Evolutionary conservation across 1,284 basidiomycete species (phyloP).

Genomic region (Malassezia obtusa): DNA sequence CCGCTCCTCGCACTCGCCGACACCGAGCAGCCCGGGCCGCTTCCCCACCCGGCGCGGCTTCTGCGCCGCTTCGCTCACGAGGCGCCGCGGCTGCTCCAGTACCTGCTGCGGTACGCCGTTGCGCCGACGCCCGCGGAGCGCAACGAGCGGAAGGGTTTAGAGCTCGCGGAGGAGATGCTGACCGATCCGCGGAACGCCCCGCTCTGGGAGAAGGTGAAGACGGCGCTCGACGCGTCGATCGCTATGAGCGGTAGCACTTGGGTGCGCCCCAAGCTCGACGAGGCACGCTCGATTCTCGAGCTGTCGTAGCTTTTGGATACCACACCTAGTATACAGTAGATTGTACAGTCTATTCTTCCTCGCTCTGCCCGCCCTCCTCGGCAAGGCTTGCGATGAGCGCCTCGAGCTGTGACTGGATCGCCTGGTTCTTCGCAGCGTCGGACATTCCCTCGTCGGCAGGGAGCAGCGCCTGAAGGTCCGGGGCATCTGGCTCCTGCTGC

Average conservation of each 20-base stretch:
- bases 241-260: slow-evolving; percentile 35
- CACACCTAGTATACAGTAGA: neutral
- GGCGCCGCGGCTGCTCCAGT: slow-evolving; percentile 29
- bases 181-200: slow-evolving; percentile 3
- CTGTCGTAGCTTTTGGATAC: slow-evolving; percentile 2
- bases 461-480: neutral
- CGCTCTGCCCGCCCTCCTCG: neutral
- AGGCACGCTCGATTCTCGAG: slow-evolving; percentile 25
- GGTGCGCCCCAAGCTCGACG: slow-evolving; percentile 40
- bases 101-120: slow-evolving; percentile 30
- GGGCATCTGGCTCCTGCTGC: no score
- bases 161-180: slow-evolving; percentile 27
- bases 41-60: slow-evolving; percentile 23
- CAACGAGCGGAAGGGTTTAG: slow-evolving; percentile 26
- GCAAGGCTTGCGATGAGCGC: slow-evolving; percentile 31
- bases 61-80: slow-evolving; percentile 30
- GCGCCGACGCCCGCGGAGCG: slow-evolving; percentile 23
- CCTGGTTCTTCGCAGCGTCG: slow-evolving; percentile 16
- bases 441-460: slow-evolving; percentile 11
- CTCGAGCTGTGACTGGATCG: slow-evolving; percentile 30
- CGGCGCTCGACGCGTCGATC: slow-evolving; percentile 30
- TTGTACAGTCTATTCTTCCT: neutral
- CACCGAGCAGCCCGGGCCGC: slow-evolving; percentile 4
- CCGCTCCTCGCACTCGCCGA: slow-evolving; percentile 5
- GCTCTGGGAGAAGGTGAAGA: slow-evolving; percentile 14